Conservation (phyloP, 75 land plant species). For the Picea glauca region DNA sequence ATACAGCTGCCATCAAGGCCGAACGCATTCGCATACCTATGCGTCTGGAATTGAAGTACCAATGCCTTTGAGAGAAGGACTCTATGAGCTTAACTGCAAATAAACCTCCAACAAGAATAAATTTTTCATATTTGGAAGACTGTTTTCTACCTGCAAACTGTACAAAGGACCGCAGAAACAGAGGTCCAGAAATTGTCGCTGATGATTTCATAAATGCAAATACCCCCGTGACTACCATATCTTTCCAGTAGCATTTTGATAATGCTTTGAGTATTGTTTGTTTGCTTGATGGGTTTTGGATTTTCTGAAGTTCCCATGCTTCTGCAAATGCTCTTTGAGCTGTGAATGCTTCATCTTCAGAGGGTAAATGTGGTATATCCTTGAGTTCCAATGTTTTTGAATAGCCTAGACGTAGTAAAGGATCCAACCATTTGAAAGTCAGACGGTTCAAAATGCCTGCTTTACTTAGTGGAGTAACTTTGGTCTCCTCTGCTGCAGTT, state of each 20-base stretch:
- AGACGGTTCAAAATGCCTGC: conserved; percentile 31
- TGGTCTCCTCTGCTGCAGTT: background rate
- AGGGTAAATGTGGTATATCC: conserved; percentile 53
- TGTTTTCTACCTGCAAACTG: conserved; percentile 25
- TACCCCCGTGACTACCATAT: conserved; percentile 26
- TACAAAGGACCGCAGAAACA: conserved; percentile 52
- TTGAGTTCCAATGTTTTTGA: conserved; percentile 33
- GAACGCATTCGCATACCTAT: conserved; percentile 68
- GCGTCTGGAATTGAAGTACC: conserved; percentile 47
- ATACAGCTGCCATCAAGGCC: conserved; percentile 59
- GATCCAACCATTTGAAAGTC: conserved; percentile 64
- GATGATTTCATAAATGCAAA: conserved; percentile 41
- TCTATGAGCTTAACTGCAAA: conserved; percentile 50
- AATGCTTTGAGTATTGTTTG: conserved; percentile 30
- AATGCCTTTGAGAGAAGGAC: conserved; percentile 53
- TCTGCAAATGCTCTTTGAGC: conserved; percentile 25
- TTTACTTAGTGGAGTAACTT: conserved; percentile 5
- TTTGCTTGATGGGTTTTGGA: background rate
- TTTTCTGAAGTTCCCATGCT: conserved; percentile 25
- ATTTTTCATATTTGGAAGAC: conserved; percentile 17
- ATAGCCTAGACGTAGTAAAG: conserved; percentile 50
- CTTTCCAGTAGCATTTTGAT: conserved; percentile 43
- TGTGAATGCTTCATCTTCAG: conserved; percentile 45
- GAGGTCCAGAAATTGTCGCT: conserved; percentile 34
- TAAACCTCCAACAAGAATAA: conserved; percentile 28